These are phyloP conservation scores for Aspergillus saccharolyticus DNA, from an alignment of 495 filamentous ascomycete genomes.

Conservation along the genomic window DNA sequence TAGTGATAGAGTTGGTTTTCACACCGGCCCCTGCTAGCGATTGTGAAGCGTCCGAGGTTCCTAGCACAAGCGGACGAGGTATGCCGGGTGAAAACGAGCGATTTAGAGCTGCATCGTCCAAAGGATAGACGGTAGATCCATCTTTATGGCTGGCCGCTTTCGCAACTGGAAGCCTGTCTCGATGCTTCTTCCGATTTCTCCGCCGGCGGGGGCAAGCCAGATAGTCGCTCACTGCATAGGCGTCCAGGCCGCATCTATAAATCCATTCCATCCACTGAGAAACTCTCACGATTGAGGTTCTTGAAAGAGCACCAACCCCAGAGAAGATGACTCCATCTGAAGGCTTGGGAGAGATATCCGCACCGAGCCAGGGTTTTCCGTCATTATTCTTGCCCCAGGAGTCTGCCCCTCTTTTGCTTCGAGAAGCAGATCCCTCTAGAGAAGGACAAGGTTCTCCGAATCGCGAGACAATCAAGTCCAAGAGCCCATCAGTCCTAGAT, in stretches of 20 bases:
- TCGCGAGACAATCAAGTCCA: conserved; percentile 81
- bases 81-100: conserved; percentile 36
- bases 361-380: conserved; percentile 57
- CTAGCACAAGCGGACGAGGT: conserved; percentile 40
- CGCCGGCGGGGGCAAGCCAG: conserved; percentile 52
- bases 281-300: conserved; percentile 58
- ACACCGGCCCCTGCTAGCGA: conserved; percentile 15
- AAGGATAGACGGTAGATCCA: conserved; percentile 7
- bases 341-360: conserved; percentile 54
- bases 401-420: neutral
- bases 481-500: conserved; percentile 54
- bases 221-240: conserved; percentile 77
- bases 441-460: conserved; percentile 56
- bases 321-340: conserved; percentile 82
- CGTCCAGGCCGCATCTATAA: conserved; percentile 67
- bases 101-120: conserved; percentile 20
- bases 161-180: conserved; percentile 9
- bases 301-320: conserved; percentile 63
- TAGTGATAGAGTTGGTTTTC: conserved; percentile 11
- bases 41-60: conserved; percentile 22
- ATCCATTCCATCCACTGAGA: conserved; percentile 81
- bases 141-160: conserved; percentile 5
- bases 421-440: conserved; percentile 9
- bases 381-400: neutral
- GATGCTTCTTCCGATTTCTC: conserved; percentile 29